Conservation (phyloP, 495 filamentous ascomycete genomes). For the Lasiosphaeris hirsuta region DNA sequence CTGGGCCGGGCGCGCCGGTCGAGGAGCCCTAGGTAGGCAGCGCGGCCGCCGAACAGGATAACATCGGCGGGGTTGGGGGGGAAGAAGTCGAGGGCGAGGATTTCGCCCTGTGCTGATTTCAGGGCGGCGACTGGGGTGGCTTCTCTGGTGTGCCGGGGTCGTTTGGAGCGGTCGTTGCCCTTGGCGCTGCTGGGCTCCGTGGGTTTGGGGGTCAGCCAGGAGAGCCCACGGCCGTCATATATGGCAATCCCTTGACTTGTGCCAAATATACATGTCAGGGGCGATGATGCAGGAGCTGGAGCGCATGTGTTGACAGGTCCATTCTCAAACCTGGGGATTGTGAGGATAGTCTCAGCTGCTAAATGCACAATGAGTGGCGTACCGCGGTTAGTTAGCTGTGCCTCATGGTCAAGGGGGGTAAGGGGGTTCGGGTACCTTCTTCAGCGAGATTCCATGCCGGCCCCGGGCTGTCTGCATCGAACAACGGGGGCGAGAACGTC, state of each 20-base stretch:
- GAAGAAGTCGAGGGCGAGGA: conserved; percentile 31
- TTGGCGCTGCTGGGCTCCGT: neutral
- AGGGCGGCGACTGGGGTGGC: too few species aligned
- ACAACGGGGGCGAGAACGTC: conserved; percentile 12
- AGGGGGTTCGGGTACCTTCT: neutral
- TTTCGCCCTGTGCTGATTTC: conserved; percentile 7
- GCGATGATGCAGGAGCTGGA: conserved; percentile 17
- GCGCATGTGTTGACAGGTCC: conserved; percentile 11
- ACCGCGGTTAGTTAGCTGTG: neutral
- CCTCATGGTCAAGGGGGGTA: neutral
- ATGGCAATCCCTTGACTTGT: conserved; percentile 30
- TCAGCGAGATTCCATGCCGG: conserved; percentile 15
- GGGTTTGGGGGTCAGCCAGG: conserved; percentile 12
- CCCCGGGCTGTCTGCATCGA: neutral
- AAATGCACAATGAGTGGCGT: too few species aligned
- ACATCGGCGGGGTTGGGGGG: conserved; percentile 21
- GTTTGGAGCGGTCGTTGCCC: too few species aligned
- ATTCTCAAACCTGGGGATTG: neutral
- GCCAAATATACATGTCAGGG: conserved; percentile 28
- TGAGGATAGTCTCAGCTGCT: too few species aligned
- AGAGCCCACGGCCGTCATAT: conserved; percentile 7
- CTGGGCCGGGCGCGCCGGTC: conserved; percentile 29
- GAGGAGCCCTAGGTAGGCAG: conserved; percentile 25
- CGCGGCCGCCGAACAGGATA: conserved; percentile 38
- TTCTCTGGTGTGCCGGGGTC: too few species aligned